These are phyloP conservation scores for Saccharomyces hybrid DNA, from an alignment of 1,139 yeast genomes.

Conservation along the genomic window DNA sequence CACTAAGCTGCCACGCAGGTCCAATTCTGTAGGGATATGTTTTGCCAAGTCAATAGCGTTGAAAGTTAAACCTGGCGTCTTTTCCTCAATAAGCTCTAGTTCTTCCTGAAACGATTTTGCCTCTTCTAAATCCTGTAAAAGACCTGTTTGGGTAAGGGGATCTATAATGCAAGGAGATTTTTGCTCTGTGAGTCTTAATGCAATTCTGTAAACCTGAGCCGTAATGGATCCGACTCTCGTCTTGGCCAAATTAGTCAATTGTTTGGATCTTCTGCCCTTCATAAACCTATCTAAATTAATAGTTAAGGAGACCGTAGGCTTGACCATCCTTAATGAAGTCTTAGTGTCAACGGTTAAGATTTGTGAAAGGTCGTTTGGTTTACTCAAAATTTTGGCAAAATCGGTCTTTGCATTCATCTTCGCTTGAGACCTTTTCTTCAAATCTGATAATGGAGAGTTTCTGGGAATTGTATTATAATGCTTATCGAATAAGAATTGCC, in stretches of 20 bases:
- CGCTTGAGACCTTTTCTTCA: conserved; percentile 59
- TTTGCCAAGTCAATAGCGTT: conserved; percentile 48
- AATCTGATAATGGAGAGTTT: conserved; percentile 46
- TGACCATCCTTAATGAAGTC: conserved; percentile 36
- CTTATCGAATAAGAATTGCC: conserved; percentile 47
- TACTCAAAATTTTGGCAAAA: conserved; percentile 21
- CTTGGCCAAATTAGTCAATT: conserved; percentile 54
- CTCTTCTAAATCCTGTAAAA: conserved; percentile 37
- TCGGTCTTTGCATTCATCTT: conserved; percentile 47
- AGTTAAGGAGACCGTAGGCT: conserved; percentile 46
- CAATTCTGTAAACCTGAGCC: conserved; percentile 54
- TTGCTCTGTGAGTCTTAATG: conserved; percentile 52
- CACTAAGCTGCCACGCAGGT: conserved; percentile 41
- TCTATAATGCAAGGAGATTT: conserved; percentile 39
- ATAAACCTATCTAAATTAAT: conserved; percentile 62
- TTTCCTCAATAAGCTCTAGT: conserved; percentile 29
- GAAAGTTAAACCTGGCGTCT: conserved; percentile 32
- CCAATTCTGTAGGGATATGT: conserved; percentile 39
- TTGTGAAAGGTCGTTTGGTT: conserved; percentile 32
- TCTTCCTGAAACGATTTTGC: conserved; percentile 34
- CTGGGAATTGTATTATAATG: conserved; percentile 46
- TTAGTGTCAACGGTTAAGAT: conserved; percentile 33
- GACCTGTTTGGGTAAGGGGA: conserved; percentile 32
- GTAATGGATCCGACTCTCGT: conserved; percentile 66
- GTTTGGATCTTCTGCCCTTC: conserved; percentile 56